A percentile compares a stretch with the other conserved stretches of the same genome.
Conservation (phyloP, 164 flowering plant species). For the Liquidambar formosana region DNA sequence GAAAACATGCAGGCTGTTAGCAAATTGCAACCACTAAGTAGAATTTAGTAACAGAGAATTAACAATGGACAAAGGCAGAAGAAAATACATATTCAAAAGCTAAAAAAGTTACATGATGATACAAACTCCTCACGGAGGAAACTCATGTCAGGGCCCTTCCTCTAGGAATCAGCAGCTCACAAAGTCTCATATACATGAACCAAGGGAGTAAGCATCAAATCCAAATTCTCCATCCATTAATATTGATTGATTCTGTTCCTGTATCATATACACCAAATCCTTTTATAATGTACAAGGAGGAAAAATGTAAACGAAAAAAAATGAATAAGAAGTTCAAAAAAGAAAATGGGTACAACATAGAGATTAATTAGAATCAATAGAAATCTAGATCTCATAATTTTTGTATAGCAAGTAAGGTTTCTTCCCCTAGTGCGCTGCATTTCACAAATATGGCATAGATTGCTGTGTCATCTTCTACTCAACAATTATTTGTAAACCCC, state of each 20-base stretch:
- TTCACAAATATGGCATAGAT: too few species aligned
- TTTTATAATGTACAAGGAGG: background rate
- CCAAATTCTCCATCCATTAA: slow-evolving; percentile 41
- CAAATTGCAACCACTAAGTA: slow-evolving; percentile 2
- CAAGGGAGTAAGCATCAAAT: slow-evolving; percentile 37
- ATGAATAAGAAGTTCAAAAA: slow-evolving; percentile 1
- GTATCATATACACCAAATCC: slow-evolving; percentile 11
- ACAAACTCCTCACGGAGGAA: slow-evolving; percentile 8
- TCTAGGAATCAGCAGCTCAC: background rate
- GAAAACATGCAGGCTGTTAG: background rate
- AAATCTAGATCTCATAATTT: background rate
- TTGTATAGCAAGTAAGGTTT: too few species aligned
- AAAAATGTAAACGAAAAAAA: background rate
- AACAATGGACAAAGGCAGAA: background rate
- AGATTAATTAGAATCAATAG: too few species aligned
- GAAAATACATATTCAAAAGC: background rate
- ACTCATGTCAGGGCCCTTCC: too few species aligned
- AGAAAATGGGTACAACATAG: background rate
- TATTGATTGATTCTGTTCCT: slow-evolving; percentile 38
- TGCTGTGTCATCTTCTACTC: too few species aligned
- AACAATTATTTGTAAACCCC: too few species aligned
- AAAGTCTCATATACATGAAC: slow-evolving; percentile 27
- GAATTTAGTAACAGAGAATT: background rate
- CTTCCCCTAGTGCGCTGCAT: too few species aligned
- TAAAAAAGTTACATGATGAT: slow-evolving; percentile 8